Conservation (phyloP, 2,329 filamentous ascomycete genomes). For the Phyllachora maydis region DNA sequence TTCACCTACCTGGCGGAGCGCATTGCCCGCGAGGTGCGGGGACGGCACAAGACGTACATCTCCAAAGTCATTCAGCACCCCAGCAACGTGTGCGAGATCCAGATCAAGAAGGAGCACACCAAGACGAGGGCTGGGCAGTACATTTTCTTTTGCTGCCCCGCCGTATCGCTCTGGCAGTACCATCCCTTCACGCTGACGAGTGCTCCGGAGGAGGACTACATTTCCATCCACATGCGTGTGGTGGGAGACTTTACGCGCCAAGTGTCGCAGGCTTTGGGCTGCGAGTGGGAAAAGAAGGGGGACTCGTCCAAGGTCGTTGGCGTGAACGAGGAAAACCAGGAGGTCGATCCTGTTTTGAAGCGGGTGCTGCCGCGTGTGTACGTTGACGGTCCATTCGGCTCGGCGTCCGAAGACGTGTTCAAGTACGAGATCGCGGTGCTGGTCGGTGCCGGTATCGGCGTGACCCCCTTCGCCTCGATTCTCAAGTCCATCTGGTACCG, state of each 20-base stretch:
- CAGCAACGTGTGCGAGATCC: conserved; percentile 75
- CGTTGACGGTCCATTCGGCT: conserved; percentile 70
- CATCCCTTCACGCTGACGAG: conserved; percentile 76
- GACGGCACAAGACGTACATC: conserved; percentile 66
- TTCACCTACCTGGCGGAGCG: conserved; percentile 66
- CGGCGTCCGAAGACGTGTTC: conserved; percentile 74
- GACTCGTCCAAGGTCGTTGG: conserved; percentile 47
- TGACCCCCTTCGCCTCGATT: conserved; percentile 73
- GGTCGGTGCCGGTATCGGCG: conserved; percentile 67
- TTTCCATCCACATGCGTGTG: conserved; percentile 67
- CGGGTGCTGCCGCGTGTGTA: conserved; percentile 62
- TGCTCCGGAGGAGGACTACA: conserved; percentile 77
- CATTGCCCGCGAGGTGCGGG: conserved; percentile 57
- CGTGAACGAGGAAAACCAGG: conserved; percentile 34
- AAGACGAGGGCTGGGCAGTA: conserved; percentile 69
- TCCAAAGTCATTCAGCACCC: conserved; percentile 82
- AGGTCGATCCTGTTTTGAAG: conserved; percentile 49
- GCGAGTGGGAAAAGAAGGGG: conserved; percentile 42
- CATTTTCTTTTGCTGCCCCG: conserved; percentile 75
- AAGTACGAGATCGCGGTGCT: conserved; percentile 67
- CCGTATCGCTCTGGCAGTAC: conserved; percentile 75
- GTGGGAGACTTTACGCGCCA: conserved; percentile 64
- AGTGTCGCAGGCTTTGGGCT: conserved; percentile 51
- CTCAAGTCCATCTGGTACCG: conserved; percentile 87
- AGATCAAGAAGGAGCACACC: conserved; percentile 79